phyloP scores from a whole-genome alignment of 176 grass and related monocot species.

The Aegilops bicornis region DNA sequence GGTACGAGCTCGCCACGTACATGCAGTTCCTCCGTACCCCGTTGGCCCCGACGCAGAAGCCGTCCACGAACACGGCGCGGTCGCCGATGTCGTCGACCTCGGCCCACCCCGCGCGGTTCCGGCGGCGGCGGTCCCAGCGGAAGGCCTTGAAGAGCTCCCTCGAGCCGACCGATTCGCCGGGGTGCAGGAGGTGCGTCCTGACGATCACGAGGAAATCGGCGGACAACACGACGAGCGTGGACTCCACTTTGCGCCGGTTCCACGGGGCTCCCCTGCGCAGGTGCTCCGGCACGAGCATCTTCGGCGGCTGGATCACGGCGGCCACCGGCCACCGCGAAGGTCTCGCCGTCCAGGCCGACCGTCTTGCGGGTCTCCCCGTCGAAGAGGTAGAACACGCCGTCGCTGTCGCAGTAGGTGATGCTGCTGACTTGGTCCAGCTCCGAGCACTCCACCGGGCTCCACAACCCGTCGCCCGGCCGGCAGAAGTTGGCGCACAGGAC shows the following conservation, averaged over 20 bases:
- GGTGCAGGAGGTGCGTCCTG: not conserved
- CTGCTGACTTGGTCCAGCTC: not conserved
- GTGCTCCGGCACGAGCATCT: not conserved
- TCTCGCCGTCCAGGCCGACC: not conserved
- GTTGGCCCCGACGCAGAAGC: constrained; percentile 24
- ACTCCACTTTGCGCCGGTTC: not conserved
- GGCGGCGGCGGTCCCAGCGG: not conserved
- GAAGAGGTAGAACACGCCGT: constrained; percentile 21
- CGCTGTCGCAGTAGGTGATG: not conserved
- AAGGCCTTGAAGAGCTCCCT: not conserved
- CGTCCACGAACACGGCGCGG: constrained; percentile 17
- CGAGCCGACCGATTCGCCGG: too few relatives aligned
- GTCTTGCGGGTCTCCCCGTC: not conserved
- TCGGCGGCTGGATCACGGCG: not conserved
- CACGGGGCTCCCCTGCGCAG: not conserved
- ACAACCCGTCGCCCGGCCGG: not conserved
- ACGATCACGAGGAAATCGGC: not conserved
- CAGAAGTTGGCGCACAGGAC: not conserved
- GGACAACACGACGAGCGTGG: not conserved
- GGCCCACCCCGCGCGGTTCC: not conserved
- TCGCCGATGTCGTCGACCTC: not conserved
- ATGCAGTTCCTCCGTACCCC: not conserved
- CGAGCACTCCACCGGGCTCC: not conserved
- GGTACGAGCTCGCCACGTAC: not conserved
- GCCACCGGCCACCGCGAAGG: not conserved